A percentile compares a stretch with the other conserved stretches of the same genome.
These are phyloP conservation scores for Ophiostoma piceae DNA, from an alignment of 2,329 filamentous ascomycete genomes.

Conservation along the genomic window DNA sequence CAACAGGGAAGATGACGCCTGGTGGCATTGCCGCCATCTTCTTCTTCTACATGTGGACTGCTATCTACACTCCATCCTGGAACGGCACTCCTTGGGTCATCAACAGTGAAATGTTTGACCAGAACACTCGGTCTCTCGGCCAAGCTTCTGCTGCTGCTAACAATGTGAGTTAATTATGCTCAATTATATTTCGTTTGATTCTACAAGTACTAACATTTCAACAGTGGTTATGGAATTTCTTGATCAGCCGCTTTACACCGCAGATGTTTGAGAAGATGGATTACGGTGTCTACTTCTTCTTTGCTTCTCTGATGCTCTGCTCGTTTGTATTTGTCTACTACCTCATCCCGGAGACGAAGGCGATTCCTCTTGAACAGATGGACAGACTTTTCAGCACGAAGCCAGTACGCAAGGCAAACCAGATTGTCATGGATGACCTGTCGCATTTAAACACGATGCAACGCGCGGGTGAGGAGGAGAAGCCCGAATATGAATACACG, in stretches of 20 bases:
- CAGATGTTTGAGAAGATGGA: conserved; percentile 56
- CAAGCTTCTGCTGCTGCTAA: conserved; percentile 66
- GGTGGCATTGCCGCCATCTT: conserved; percentile 57
- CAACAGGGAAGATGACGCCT: conserved; percentile 30
- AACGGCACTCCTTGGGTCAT: conserved; percentile 72
- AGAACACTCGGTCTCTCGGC: conserved; percentile 62
- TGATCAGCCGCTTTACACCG: conserved; percentile 62
- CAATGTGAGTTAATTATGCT: conserved; percentile 39
- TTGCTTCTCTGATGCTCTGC: conserved; percentile 56
- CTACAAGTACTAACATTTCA: background rate
- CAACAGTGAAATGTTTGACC: conserved; percentile 70
- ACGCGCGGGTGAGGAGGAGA: conserved; percentile 6
- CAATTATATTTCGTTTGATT: background rate
- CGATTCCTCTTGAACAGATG: conserved; percentile 59
- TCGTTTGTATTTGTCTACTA: conserved; percentile 57
- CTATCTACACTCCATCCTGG: conserved; percentile 66
- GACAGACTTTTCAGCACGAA: conserved; percentile 54
- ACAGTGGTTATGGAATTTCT: conserved; percentile 64
- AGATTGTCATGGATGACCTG: conserved; percentile 42
- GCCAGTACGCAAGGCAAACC: conserved; percentile 43
- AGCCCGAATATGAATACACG: conserved; percentile 13
- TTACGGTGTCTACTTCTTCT: conserved; percentile 67
- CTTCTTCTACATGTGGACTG: conserved; percentile 72
- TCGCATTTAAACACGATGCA: background rate
- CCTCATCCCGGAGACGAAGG: conserved; percentile 61